These are phyloP conservation scores for Naganishia sp. DNA, from an alignment of 1,284 basidiomycete species.

Conservation along the genomic window DNA sequence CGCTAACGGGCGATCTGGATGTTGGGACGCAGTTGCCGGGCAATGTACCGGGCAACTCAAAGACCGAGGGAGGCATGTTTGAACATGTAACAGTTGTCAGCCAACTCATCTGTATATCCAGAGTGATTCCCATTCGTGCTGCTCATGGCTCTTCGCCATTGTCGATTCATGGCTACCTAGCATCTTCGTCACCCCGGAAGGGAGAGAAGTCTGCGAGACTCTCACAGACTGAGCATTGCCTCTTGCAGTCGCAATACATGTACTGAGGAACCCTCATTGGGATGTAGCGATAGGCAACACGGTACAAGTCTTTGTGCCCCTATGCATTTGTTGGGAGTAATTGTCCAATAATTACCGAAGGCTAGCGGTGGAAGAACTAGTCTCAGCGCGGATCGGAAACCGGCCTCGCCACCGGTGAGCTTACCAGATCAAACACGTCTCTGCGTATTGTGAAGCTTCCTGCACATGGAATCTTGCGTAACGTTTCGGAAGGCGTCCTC, in stretches of 20 bases:
- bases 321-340: constrained; percentile 9
- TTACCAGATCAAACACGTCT: constrained; percentile 60
- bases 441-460: constrained; percentile 91
- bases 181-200: too few relatives aligned
- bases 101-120: too few relatives aligned
- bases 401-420: background rate
- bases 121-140: too few relatives aligned
- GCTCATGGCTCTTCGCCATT: too few relatives aligned
- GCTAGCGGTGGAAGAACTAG: background rate
- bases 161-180: too few relatives aligned
- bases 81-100: constrained; percentile 62
- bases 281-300: too few relatives aligned
- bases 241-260: too few relatives aligned
- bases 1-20: constrained; percentile 64
- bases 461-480: constrained; percentile 78
- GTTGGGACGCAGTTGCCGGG: constrained; percentile 67
- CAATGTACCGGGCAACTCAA: constrained; percentile 61
- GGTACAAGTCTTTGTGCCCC: background rate
- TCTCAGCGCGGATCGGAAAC: background rate
- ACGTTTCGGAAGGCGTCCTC: constrained; percentile 63
- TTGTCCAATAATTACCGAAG: constrained; percentile 15
- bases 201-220: too few relatives aligned
- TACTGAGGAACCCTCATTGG: too few relatives aligned
- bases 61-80: constrained; percentile 76
- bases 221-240: too few relatives aligned